Base-by-base conservation (phyloP, 345 rosid species). In the Iberis pinnata region DNA sequence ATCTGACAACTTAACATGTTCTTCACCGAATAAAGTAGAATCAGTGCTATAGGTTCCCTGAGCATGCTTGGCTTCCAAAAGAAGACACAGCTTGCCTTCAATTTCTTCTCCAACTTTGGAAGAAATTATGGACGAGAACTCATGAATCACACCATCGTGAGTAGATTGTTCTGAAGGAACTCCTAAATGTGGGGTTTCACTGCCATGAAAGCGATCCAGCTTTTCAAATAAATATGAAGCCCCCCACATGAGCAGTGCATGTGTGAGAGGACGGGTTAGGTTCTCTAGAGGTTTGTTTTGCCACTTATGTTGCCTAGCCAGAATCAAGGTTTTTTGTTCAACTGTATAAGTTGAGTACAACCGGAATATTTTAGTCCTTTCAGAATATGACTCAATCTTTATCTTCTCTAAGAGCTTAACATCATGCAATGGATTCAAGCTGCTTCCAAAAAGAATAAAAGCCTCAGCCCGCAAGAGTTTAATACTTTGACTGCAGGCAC, bases 211-310 rank as follows among this genome's bases (percentile, higher is more conserved):
- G n/a, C n/a, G n/a, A n/a, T 36, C 73, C 76, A 88, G 74, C 65
- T 68, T 80, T 32, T 64, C 58, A 56, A 92, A 83, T 33, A 92
- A 63, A 74, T 75, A 60, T 18, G 80, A 61, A 32, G 89, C 83
- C 29, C 95, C 94, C 95, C 93, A 83, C 84, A 80, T 88, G 26
- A 92, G 88, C 63, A 92, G 72, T 61, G 48, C 57, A 26, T 88
- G 96, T 43, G 62, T 64, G 43, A 67, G 64, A 58, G 48, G 24
- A 11, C 70, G 74, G 65, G 22, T 75, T 65, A 73, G 61, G 57
- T 61, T 72, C 71, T 77, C 84, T 10, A 80, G 79, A 44, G 57
- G 42, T 61, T 70, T 79, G 49, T 65, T 76, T 53, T 78, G 75
- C 74, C 75, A 78, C 63, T 70, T 79, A 52, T 65, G 75, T 53